Evolutionary conservation across 495 filamentous ascomycete genomes (phyloP).

Genomic region (Podospora australis): DNA sequence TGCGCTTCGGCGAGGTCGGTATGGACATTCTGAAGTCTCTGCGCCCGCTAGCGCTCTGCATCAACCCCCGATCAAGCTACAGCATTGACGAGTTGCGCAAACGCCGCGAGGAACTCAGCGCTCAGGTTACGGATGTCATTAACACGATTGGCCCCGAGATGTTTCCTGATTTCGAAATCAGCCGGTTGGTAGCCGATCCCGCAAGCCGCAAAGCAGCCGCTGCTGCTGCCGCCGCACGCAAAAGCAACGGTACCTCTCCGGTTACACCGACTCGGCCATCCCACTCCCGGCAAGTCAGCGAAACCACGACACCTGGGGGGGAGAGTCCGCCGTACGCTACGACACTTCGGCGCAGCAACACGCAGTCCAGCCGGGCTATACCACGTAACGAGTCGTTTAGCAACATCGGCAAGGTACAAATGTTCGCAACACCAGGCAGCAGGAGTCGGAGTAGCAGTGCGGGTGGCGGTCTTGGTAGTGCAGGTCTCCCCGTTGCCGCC

Average conservation of each 20-base stretch:
- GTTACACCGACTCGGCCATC: constrained; percentile 8
- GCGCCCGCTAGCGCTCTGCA: constrained; percentile 77
- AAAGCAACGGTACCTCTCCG: constrained; percentile 8
- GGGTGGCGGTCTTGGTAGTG: constrained; percentile 38
- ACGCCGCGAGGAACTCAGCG: constrained; percentile 63
- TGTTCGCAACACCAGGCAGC: constrained; percentile 72
- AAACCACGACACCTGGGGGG: constrained; percentile 16
- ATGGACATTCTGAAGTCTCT: constrained; percentile 99
- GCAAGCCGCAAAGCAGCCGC: constrained; percentile 14
- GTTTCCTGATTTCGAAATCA: constrained; percentile 90
- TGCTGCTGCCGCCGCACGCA: constrained; percentile 15
- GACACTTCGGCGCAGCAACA: constrained; percentile 31
- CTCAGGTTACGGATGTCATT: constrained; percentile 84
- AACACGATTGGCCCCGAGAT: constrained; percentile 94
- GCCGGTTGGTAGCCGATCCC: constrained; percentile 60
- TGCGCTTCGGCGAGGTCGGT: constrained; percentile 91
- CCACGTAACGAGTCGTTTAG: constrained; percentile 90
- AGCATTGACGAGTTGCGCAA: constrained; percentile 72
- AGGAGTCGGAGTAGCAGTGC: constrained; percentile 66
- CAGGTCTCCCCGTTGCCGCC: constrained; percentile 58
- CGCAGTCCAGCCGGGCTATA: constrained; percentile 45
- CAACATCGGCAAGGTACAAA: constrained; percentile 74
- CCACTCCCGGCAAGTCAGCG: constrained; percentile 21
- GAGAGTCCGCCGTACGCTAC: constrained; percentile 18
- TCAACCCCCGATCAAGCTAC: constrained; percentile 79